Percentiles rank a stretch among this genome's conserved stretches.
Evolutionary conservation across 495 filamentous ascomycete genomes (phyloP).

Genomic region (Tuber aestivum): DNA sequence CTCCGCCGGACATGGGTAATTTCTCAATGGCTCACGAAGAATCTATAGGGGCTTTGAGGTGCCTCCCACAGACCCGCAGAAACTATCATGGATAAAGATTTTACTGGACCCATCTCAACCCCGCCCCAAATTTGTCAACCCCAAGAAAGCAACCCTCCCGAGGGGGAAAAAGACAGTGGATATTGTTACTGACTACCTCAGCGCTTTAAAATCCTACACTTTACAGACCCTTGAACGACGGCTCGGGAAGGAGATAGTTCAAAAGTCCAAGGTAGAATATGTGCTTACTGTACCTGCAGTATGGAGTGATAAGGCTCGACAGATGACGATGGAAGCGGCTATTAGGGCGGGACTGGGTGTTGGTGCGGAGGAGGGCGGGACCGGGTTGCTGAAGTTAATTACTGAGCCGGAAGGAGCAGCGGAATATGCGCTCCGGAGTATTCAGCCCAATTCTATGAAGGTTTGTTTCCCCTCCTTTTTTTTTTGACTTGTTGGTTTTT

Average conservation of each 20-base stretch:
- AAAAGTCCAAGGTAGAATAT: conserved; percentile 57
- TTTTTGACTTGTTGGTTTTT: conserved; percentile 6
- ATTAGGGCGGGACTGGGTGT: conserved; percentile 62
- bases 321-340: conserved; percentile 60
- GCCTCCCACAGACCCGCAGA: conserved; percentile 62
- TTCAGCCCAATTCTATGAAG: conserved; percentile 51
- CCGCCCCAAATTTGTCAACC: conserved; percentile 68
- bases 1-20: neutral
- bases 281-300: conserved; percentile 74
- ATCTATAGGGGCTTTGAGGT: conserved; percentile 70
- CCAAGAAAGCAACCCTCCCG: conserved; percentile 65
- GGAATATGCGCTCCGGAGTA: conserved; percentile 52
- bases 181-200: conserved; percentile 62
- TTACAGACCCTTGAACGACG: conserved; percentile 64
- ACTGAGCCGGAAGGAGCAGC: conserved; percentile 52
- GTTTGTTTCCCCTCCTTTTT: conserved; percentile 19
- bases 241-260: conserved; percentile 58
- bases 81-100: conserved; percentile 69
- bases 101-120: conserved; percentile 73
- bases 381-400: conserved; percentile 41
- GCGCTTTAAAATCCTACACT: conserved; percentile 64
- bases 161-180: conserved; percentile 59
- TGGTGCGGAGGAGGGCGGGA: conserved; percentile 1
- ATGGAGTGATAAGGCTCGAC: conserved; percentile 73
- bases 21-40: conserved; percentile 7